phyloP scores from a whole-genome alignment of 768 basidiomycete genomes.

The Panaeolus papilionaceus region DNA sequence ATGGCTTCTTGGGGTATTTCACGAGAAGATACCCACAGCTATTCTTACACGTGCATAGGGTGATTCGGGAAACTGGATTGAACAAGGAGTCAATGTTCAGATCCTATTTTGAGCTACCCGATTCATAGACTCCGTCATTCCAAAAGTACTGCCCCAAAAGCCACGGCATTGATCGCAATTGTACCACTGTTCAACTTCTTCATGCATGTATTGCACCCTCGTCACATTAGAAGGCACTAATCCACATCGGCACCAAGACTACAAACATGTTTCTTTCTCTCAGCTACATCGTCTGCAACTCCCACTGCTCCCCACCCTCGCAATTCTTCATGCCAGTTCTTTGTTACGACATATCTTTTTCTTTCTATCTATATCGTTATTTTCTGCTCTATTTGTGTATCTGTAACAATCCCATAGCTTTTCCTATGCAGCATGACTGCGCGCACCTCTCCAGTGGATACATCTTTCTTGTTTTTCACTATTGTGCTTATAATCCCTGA shows the following conservation, averaged over 20 bases:
- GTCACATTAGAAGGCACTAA: slow-evolving; percentile 9
- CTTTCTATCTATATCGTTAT: slow-evolving; percentile 7
- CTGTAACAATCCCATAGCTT: not conserved
- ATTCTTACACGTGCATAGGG: slow-evolving; percentile 91
- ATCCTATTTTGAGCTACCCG: slow-evolving; percentile 81
- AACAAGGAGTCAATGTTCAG: slow-evolving; percentile 90
- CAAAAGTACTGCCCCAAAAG: slow-evolving; percentile 10
- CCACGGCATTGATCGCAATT: slow-evolving; percentile 13
- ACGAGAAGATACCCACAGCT: slow-evolving; percentile 90
- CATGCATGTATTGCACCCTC: not conserved
- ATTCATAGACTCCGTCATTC: slow-evolving; percentile 23
- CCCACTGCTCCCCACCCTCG: slow-evolving; percentile 12
- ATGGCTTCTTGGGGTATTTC: slow-evolving; percentile 92
- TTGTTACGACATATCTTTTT: not conserved
- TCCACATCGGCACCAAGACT: not conserved
- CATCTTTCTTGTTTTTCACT: not conserved
- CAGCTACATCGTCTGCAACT: slow-evolving; percentile 12
- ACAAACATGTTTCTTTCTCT: slow-evolving; percentile 6
- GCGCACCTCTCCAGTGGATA: not conserved
- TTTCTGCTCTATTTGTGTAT: slow-evolving; percentile 12
- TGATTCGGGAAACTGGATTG: slow-evolving; percentile 75
- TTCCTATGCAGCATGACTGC: not conserved
- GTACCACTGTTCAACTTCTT: slow-evolving; percentile 1
- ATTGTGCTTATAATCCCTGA: not conserved
- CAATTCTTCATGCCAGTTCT: slow-evolving; percentile 4